These are phyloP conservation scores for Ephemerocybe angulata DNA, from an alignment of 768 basidiomycete genomes.

Conservation along the genomic window DNA sequence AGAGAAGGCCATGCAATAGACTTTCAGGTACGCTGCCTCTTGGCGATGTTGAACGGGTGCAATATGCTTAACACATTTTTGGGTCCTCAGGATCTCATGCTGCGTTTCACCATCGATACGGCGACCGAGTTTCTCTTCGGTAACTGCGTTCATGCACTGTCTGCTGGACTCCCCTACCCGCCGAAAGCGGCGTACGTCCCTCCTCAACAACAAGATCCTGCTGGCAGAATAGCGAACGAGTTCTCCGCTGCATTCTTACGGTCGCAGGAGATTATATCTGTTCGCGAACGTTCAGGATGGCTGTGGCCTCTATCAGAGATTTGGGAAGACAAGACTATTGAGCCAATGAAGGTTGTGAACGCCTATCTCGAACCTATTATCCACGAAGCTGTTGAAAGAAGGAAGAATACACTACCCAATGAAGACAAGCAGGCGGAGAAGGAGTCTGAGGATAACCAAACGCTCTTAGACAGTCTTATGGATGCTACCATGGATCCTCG, in stretches of 20 bases:
- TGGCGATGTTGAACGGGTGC: neutral
- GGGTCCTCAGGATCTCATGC: constrained; percentile 50
- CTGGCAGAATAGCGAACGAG: constrained; percentile 32
- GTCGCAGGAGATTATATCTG: constrained; percentile 41
- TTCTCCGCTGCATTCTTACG: constrained; percentile 49
- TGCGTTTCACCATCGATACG: constrained; percentile 62
- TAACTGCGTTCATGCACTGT: constrained; percentile 49
- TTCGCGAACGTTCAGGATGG: constrained; percentile 42
- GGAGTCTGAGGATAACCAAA: constrained; percentile 39
- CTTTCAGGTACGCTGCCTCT: constrained; percentile 42
- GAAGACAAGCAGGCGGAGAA: constrained; percentile 25
- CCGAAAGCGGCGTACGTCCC: constrained; percentile 31
- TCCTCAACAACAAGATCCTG: constrained; percentile 17
- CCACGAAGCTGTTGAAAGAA: constrained; percentile 46
- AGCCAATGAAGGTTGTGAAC: constrained; percentile 51
- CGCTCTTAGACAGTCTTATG: constrained; percentile 56
- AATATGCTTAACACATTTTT: neutral
- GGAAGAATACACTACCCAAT: constrained; percentile 15
- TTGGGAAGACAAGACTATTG: constrained; percentile 39
- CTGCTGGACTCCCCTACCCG: constrained; percentile 50
- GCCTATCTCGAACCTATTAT: constrained; percentile 52
- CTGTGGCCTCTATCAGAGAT: constrained; percentile 55
- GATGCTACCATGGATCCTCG: constrained; percentile 43
- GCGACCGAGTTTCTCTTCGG: constrained; percentile 68
- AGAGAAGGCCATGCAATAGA: constrained; percentile 51